Evolutionary conservation across 208 protist genomes (phyloP).

Genomic region (Crithidia brevicula): DNA sequence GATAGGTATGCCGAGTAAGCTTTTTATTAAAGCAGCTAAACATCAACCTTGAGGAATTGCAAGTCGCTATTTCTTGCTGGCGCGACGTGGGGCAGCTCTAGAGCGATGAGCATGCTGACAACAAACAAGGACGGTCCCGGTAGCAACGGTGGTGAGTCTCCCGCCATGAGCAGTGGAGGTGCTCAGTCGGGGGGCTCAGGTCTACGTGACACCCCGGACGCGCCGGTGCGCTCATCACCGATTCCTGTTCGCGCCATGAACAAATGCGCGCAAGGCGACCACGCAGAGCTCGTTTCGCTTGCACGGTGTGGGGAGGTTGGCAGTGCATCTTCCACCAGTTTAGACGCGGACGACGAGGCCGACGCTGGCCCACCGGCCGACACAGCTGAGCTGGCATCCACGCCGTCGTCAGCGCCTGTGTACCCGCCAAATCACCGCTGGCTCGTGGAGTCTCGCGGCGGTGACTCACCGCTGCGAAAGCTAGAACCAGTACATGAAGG

Average conservation of each 20-base stretch:
- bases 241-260: background rate
- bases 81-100: background rate
- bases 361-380: conserved; percentile 16
- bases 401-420: conserved; percentile 7
- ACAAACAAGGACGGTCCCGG: background rate
- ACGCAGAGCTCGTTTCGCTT: background rate
- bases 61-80: background rate
- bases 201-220: background rate
- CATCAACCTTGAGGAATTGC: too few species aligned
- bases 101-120: conserved; percentile 9
- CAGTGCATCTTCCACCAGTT: conserved; percentile 19
- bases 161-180: background rate
- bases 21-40: too few species aligned
- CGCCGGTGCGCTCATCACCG: background rate
- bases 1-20: too few species aligned
- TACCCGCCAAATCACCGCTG: conserved; percentile 8
- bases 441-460: conserved; percentile 4
- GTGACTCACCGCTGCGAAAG: background rate
- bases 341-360: conserved; percentile 37
- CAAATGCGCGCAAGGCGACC: background rate
- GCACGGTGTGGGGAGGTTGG: conserved; percentile 8
- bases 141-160: background rate
- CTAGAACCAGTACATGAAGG: background rate
- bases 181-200: background rate
- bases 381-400: conserved; percentile 1